Evolutionary conservation across 352 stramenopile genomes (phyloP), one percentile per base, ranked within the genome.

Genomic region (Pythium pectinolyticum): DNA sequence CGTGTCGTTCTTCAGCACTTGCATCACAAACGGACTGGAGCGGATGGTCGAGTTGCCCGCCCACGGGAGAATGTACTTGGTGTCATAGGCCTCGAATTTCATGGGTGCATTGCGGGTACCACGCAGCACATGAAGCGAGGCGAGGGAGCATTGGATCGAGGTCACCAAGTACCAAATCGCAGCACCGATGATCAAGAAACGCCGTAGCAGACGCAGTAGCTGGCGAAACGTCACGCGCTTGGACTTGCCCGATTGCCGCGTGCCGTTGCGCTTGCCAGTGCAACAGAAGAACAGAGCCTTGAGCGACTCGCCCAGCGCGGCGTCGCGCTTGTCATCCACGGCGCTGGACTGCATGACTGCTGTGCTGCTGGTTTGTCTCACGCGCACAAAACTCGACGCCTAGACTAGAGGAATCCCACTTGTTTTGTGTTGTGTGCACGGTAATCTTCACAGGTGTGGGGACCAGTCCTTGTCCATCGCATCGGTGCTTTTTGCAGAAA

Each of bases 21-120:
- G 31, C 32, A 30, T 34, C n/a, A 57, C 32, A 17, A 56, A 43
- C 9, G 32, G 50, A n/a, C 49, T 63, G 31, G 46, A 4, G 8
- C 57, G 64, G 7, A 71, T 39, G 10, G 45, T 56, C 3, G 40
- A 39, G 6, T 15, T 49, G 20, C 64, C 64, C 22, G 46, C 30
- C 20, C 27, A 62, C 39, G 37, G 24, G 37, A 40, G 37, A 20
- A 59, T 59, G 37, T 41, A 35, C 4, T 49, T 49, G 37, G 50
- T 47, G 32, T 57, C 50, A 34, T 57, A 57, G 50, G 50, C 32
- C 20, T 47, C 50, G 11, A 57, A 57, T 20, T 20, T 11, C 50
- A 57, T 57, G 31, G 50, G 32, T 12, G 19, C 2, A 22, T 57
- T 45, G 6, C n/a, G 19, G 14, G 35, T 12, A 12, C 50, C 50